Percentiles rank a stretch among this genome's conserved stretches.
phyloP scores from a whole-genome alignment of 148 eudicot genomes.

The Pouteria glomerata region DNA sequence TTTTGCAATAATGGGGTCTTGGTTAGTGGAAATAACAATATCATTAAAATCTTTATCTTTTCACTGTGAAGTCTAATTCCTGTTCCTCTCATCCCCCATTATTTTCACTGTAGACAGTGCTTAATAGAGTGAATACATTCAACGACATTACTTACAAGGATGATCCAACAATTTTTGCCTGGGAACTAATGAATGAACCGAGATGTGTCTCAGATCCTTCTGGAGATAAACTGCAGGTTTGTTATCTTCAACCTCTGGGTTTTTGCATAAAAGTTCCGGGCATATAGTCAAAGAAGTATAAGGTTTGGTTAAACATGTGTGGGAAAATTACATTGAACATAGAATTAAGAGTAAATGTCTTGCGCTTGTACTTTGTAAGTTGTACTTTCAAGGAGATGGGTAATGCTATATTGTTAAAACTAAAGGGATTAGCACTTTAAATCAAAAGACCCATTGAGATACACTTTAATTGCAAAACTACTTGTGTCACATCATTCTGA shows the following conservation, averaged over 20 bases:
- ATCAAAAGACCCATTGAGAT: no score
- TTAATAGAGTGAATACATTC: constrained; percentile 65
- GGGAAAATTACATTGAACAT: not conserved
- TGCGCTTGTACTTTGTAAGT: not conserved
- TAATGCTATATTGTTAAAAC: no score
- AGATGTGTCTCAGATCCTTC: constrained; percentile 63
- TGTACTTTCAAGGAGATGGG: no score
- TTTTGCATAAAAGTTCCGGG: not conserved
- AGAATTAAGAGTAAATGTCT: not conserved
- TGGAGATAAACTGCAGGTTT: constrained; percentile 69
- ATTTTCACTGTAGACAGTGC: constrained; percentile 39
- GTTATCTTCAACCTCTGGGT: not conserved
- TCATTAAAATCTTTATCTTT: not conserved
- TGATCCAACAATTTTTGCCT: constrained; percentile 83
- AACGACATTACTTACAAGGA: constrained; percentile 83
- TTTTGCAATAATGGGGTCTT: not conserved
- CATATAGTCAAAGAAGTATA: not conserved
- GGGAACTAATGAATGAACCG: constrained; percentile 90
- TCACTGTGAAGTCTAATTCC: not conserved
- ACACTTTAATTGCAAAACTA: no score
- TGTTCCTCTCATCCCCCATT: not conserved
- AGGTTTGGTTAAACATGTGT: not conserved
- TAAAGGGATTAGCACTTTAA: no score
- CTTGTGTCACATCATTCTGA: no score
- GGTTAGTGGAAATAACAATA: not conserved